phyloP scores from a whole-genome alignment of 495 filamentous ascomycete genomes.

The Corynascus novoguineensis region DNA sequence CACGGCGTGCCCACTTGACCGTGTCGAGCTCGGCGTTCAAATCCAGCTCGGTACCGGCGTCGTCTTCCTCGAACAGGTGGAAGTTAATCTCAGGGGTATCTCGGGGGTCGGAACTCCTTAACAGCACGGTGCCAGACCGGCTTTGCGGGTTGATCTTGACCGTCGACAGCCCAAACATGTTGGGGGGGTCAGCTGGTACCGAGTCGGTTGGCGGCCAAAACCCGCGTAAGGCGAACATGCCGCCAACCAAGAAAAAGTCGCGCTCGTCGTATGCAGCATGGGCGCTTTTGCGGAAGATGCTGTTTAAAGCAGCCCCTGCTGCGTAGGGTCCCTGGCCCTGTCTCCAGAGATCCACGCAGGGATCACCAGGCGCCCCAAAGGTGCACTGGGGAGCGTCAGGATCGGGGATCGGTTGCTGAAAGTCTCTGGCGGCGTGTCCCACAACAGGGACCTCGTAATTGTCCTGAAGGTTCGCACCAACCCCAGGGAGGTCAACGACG shows the following conservation, averaged over 20 bases:
- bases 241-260: conserved; percentile 35
- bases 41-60: conserved; percentile 25
- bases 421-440: conserved; percentile 12
- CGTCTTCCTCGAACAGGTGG: conserved; percentile 38
- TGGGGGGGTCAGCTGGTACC: conserved; percentile 11
- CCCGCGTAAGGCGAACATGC: conserved; percentile 20
- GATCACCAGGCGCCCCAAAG: conserved; percentile 24
- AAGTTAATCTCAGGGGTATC: conserved; percentile 44
- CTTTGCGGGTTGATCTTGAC: conserved; percentile 34
- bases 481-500: conserved; percentile 49
- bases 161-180: conserved; percentile 17
- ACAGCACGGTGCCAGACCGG: conserved; percentile 37
- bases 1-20: conserved; percentile 49
- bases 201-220: conserved; percentile 29
- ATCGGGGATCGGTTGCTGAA: conserved; percentile 1
- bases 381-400: conserved; percentile 16
- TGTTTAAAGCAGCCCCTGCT: conserved; percentile 10
- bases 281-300: conserved; percentile 16
- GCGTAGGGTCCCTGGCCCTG: conserved; percentile 17
- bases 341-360: conserved; percentile 17
- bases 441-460: conserved; percentile 50
- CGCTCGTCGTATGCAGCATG: conserved; percentile 12
- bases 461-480: conserved; percentile 59
- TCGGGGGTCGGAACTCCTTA: conserved; percentile 37
- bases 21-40: conserved; percentile 49